A percentile compares a stretch with the other conserved stretches of the same genome.
Conservation (phyloP, 176 grass and related monocot species). For the Zizania latifolia region DNA sequence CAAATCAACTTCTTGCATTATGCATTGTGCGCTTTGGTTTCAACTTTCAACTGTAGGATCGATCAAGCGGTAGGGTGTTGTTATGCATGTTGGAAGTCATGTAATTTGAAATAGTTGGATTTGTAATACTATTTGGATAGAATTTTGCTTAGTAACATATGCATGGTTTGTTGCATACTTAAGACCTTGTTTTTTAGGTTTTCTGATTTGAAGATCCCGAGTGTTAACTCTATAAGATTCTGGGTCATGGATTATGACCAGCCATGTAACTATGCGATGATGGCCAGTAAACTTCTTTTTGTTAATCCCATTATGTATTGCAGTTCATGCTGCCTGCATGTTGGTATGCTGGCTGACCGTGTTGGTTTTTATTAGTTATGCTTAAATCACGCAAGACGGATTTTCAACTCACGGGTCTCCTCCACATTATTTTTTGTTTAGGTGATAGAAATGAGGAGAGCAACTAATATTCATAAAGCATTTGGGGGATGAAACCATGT, state of each 20-base stretch:
- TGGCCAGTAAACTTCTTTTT: neutral
- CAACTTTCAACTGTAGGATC: neutral
- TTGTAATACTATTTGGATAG: neutral
- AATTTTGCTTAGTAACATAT: neutral
- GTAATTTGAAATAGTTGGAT: neutral
- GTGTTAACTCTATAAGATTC: neutral
- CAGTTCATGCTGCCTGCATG: neutral
- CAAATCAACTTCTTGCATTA: neutral
- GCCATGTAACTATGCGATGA: neutral
- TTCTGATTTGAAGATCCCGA: neutral
- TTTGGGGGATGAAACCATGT: neutral
- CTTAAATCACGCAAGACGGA: neutral
- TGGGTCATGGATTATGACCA: too few relatives aligned
- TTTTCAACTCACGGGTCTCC: neutral
- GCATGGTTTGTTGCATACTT: neutral
- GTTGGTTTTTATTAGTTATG: neutral
- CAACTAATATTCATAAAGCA: neutral
- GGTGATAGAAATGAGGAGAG: neutral
- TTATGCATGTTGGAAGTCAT: neutral
- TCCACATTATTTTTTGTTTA: neutral
- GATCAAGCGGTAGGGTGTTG: neutral
- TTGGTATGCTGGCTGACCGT: neutral
- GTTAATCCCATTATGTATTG: neutral
- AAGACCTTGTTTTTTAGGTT: neutral
- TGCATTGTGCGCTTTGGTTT: neutral